phyloP scores from a whole-genome alignment of 2,329 filamentous ascomycete species.

The Penicillium sp. region DNA sequence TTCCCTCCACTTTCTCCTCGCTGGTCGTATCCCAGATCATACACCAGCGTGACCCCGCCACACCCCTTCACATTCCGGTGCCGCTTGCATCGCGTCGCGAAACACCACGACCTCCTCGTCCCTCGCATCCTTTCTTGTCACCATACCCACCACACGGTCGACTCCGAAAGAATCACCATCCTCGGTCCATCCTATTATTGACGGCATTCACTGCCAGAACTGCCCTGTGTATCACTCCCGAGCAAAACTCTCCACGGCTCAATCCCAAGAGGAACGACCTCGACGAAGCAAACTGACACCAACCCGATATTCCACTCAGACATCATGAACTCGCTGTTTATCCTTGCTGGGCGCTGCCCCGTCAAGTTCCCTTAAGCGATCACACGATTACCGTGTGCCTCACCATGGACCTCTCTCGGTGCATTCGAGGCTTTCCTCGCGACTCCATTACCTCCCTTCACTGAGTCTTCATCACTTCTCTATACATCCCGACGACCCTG shows the following conservation, averaged over 20 bases:
- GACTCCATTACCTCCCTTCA: constrained; percentile 18
- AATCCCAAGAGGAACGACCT: constrained; percentile 4
- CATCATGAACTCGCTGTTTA: constrained; percentile 28
- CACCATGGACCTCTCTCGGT: constrained; percentile 34
- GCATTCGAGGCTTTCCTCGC: constrained; percentile 36
- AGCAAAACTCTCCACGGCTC: neutral
- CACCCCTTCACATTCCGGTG: constrained; percentile 17
- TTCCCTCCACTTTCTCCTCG: neutral
- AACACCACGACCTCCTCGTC: constrained; percentile 1
- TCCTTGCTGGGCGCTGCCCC: constrained; percentile 27
- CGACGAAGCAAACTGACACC: neutral
- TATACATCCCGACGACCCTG: constrained; percentile 9
- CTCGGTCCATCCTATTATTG: neutral
- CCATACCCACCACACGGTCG: constrained; percentile 5
- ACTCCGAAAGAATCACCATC: neutral
- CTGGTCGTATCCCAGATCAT: neutral
- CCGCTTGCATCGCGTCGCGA: constrained; percentile 23
- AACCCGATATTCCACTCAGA: constrained; percentile 5
- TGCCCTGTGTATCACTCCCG: neutral
- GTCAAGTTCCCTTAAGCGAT: constrained; percentile 32
- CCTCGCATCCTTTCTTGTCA: constrained; percentile 6
- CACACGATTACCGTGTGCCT: constrained; percentile 25
- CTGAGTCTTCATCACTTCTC: constrained; percentile 8
- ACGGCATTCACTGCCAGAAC: neutral
- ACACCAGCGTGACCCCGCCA: neutral